Conservation (phyloP, 805 yeast species). For the Suhomyces kilbournensis region DNA sequence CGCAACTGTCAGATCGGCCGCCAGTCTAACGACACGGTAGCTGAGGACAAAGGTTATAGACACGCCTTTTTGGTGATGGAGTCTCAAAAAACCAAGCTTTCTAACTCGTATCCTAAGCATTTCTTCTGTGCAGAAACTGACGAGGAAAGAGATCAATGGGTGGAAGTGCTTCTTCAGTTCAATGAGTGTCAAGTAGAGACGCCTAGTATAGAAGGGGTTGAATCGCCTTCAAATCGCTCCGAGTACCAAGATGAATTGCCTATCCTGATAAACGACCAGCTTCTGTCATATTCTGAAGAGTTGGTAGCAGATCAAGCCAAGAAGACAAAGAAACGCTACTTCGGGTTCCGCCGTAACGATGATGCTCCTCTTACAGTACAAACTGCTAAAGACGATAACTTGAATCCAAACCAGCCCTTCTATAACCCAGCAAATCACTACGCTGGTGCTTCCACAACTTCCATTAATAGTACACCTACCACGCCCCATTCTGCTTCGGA, state of each 20-base stretch:
- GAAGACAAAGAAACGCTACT: slow-evolving; percentile 52
- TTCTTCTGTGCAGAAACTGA: slow-evolving; percentile 78
- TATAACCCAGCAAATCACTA: neutral
- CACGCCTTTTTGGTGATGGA: slow-evolving; percentile 62
- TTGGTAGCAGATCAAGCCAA: slow-evolving; percentile 33
- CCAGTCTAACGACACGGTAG: slow-evolving; percentile 42
- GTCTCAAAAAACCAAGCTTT: slow-evolving; percentile 32
- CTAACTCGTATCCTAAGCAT: slow-evolving; percentile 47
- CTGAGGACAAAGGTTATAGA: slow-evolving; percentile 48
- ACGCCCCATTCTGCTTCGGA: slow-evolving; percentile 20
- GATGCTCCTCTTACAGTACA: neutral
- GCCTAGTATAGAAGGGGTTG: slow-evolving; percentile 1
- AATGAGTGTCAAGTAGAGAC: slow-evolving; percentile 14
- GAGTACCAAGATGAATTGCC: slow-evolving; percentile 14
- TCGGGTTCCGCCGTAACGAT: slow-evolving; percentile 48
- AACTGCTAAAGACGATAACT: neutral
- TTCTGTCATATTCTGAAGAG: slow-evolving; percentile 5
- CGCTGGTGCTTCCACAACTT: neutral
- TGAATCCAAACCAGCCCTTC: neutral
- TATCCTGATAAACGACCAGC: slow-evolving; percentile 4
- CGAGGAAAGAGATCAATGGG: slow-evolving; percentile 73
- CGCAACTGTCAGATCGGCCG: slow-evolving; percentile 55
- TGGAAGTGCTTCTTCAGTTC: slow-evolving; percentile 41
- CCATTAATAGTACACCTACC: neutral
- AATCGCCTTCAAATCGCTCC: slow-evolving; percentile 5